These are phyloP conservation scores for Paracorniculantispora psalliotae DNA, from an alignment of 2,329 filamentous ascomycete species.

Conservation along the genomic window DNA sequence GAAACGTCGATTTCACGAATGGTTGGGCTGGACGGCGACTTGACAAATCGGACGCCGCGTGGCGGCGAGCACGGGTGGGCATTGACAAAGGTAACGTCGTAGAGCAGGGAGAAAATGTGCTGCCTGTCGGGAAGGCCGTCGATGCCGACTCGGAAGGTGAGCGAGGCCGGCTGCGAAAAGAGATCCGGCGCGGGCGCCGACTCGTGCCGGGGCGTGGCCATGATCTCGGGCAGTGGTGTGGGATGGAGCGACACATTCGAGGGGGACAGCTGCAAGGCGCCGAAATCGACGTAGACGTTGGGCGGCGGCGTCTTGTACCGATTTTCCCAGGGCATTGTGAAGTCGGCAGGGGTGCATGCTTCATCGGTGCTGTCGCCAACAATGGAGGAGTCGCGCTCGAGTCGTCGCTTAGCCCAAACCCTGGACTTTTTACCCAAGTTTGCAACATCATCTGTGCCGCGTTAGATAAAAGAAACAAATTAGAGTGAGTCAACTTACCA, in stretches of 20 bases:
- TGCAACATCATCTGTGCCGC: slow-evolving; percentile 40
- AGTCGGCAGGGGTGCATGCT: slow-evolving; percentile 55
- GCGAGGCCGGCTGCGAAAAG: slow-evolving; percentile 29
- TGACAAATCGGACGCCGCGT: slow-evolving; percentile 51
- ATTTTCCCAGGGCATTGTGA: slow-evolving; percentile 56
- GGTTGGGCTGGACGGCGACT: slow-evolving; percentile 55
- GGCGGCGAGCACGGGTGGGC: slow-evolving; percentile 60
- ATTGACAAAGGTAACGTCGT: slow-evolving; percentile 61
- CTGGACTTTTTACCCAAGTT: slow-evolving; percentile 51
- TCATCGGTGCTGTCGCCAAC: slow-evolving; percentile 52
- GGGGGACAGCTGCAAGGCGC: slow-evolving; percentile 44
- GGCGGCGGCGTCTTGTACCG: slow-evolving; percentile 45
- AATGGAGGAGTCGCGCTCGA: slow-evolving; percentile 57
- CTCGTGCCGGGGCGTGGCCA: slow-evolving; percentile 35
- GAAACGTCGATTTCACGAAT: slow-evolving; percentile 53
- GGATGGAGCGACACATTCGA: slow-evolving; percentile 40
- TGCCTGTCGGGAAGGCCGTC: slow-evolving; percentile 37
- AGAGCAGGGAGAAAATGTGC: slow-evolving; percentile 42
- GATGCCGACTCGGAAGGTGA: slow-evolving; percentile 32
- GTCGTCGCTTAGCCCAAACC: slow-evolving; percentile 54
- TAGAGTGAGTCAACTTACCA: slow-evolving; percentile 39
- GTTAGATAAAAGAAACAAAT: neutral
- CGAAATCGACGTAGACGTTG: slow-evolving; percentile 43
- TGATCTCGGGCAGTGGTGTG: slow-evolving; percentile 39
- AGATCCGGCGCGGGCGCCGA: slow-evolving; percentile 27